Evolutionary conservation across 1,139 yeast species (phyloP).

Genomic region (Scheffersomyces illinoinensis): DNA sequence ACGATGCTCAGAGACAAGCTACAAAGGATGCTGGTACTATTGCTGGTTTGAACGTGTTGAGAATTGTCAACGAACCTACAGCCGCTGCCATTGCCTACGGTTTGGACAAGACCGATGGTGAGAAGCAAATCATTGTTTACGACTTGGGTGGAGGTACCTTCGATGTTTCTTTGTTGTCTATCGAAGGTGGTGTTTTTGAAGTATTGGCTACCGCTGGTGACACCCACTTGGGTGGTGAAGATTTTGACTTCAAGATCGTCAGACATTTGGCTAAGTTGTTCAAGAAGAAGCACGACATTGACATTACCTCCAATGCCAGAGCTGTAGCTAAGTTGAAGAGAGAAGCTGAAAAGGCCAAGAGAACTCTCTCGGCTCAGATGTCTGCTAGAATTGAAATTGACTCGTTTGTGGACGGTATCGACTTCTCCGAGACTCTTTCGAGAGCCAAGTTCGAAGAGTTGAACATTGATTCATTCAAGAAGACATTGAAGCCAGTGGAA

Average conservation of each 20-base stretch:
- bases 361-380: slow-evolving; percentile 89
- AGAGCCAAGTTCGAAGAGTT: slow-evolving; percentile 96
- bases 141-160: slow-evolving; percentile 60
- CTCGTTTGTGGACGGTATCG: slow-evolving; percentile 93
- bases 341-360: slow-evolving; percentile 96
- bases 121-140: slow-evolving; percentile 51
- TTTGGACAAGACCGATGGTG: slow-evolving; percentile 70
- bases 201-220: slow-evolving; percentile 57
- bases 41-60: slow-evolving; percentile 91
- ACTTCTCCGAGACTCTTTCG: slow-evolving; percentile 86
- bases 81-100: slow-evolving; percentile 99
- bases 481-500: slow-evolving; percentile 90
- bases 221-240: slow-evolving; percentile 79
- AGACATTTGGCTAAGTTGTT: slow-evolving; percentile 81
- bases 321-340: slow-evolving; percentile 90
- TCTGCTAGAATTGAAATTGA: slow-evolving; percentile 91
- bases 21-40: slow-evolving; percentile 97
- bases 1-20: slow-evolving; percentile 98
- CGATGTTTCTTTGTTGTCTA: slow-evolving; percentile 52
- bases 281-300: slow-evolving; percentile 86
- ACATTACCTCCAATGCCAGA: slow-evolving; percentile 70
- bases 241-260: slow-evolving; percentile 87
- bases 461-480: slow-evolving; percentile 82
- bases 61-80: slow-evolving; percentile 97
- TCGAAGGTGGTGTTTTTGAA: slow-evolving; percentile 56